Percentiles rank a stretch among this genome's conserved stretches.
Conservation (phyloP, 140 eudicot species). For the Oenanthe javanica region DNA sequence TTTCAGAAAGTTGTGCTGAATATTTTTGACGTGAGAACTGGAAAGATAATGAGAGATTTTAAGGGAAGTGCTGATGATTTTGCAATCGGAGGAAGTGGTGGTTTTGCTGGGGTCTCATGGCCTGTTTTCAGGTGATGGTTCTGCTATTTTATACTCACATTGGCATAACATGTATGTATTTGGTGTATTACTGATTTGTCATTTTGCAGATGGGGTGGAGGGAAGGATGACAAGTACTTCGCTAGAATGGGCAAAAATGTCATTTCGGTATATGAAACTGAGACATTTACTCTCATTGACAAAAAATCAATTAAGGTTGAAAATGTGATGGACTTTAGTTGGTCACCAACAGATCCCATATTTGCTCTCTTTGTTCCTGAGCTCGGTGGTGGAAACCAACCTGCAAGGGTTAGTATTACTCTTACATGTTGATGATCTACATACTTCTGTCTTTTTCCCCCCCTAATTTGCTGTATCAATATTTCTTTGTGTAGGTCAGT, state of each 20-base stretch:
- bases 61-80: slow-evolving; percentile 89
- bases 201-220: slow-evolving; percentile 75
- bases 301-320: slow-evolving; percentile 80
- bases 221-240: slow-evolving; percentile 81
- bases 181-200: not conserved
- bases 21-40: slow-evolving; percentile 79
- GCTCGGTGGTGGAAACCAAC: slow-evolving; percentile 82
- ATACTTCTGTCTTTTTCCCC: not conserved
- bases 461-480: too few species aligned
- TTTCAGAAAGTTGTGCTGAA: slow-evolving; percentile 74
- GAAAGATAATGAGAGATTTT: slow-evolving; percentile 80
- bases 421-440: slow-evolving; percentile 17
- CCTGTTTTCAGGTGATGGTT: slow-evolving; percentile 66
- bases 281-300: slow-evolving; percentile 69
- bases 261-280: slow-evolving; percentile 80
- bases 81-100: too few species aligned
- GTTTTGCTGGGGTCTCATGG: slow-evolving; percentile 58
- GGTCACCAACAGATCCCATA: slow-evolving; percentile 88
- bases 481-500: slow-evolving; percentile 46
- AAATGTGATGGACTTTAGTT: slow-evolving; percentile 67
- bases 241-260: slow-evolving; percentile 80
- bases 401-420: slow-evolving; percentile 54
- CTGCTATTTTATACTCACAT: not conserved
- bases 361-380: slow-evolving; percentile 81
- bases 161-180: not conserved